Percentiles rank a stretch among this genome's conserved stretches.
Conservation (phyloP, 345 rosid genomes). For the Eucalyptus brandiana region DNA sequence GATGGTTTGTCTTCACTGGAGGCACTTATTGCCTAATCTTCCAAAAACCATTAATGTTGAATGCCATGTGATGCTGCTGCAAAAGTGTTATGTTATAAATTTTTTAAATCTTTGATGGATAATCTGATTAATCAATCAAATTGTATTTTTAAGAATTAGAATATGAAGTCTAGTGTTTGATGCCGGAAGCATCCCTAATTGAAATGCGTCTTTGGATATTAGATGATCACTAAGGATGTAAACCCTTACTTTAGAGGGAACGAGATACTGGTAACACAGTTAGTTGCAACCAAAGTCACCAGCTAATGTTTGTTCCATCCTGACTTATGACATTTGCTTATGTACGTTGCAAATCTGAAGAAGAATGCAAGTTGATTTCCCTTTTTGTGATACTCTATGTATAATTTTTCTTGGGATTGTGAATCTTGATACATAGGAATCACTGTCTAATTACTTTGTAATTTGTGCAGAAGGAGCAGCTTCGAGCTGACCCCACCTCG, state of each 20-base stretch:
- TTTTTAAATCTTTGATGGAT: not conserved
- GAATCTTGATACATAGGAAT: not conserved
- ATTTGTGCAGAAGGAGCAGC: conserved; percentile 36
- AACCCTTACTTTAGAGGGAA: not conserved
- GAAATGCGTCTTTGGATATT: not conserved
- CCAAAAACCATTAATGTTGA: not conserved
- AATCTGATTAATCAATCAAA: not conserved
- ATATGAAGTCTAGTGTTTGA: not conserved
- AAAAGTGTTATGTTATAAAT: not conserved
- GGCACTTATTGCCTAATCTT: not conserved
- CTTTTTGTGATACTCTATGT: not conserved
- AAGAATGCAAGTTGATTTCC: not conserved
- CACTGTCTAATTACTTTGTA: not conserved
- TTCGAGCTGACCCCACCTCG: conserved; percentile 8
- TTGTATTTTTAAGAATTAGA: not conserved
- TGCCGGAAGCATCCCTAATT: not conserved
- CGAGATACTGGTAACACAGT: not conserved
- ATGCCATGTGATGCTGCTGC: not conserved
- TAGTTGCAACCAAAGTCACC: not conserved
- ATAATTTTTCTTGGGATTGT: not conserved
- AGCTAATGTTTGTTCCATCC: not conserved
- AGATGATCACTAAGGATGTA: not conserved
- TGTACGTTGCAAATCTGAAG: not conserved
- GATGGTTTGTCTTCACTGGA: not conserved
- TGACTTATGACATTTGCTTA: not conserved